Base-by-base conservation (phyloP, 1,284 basidiomycete genomes). In the Ceratobasidium papillatum region DNA sequence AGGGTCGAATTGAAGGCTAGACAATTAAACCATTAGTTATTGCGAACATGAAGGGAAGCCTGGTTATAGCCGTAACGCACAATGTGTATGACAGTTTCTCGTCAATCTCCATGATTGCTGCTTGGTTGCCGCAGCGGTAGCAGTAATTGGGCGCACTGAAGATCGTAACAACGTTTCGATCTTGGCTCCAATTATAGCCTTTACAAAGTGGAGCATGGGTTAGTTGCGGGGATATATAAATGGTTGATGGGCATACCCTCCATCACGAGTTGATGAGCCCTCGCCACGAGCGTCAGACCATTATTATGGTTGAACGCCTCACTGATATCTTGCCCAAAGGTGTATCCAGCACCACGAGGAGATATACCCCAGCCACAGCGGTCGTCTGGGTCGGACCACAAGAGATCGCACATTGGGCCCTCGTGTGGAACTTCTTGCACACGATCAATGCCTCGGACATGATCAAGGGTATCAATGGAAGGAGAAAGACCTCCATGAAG, bases 301-400 rank as follows among this genome's bases (percentile, higher is more conserved):
- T 99, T 99, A 85, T 99, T 99, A 84, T 99, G 98, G 84, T 99
- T 97, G 86, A 98, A 98, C 22, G 95, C 95, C 83, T 98, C 95
- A 75, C 93, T 94, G 78, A 99, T 99, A 82, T 99, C 98, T 83
- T 99, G 97, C 30, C 98, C 98, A 81, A 99, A 99, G 9, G 97
- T 99, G 84, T 99, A 99, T 8, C 98, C 98, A 45, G 98, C 98
- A 78, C 98, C 98, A 82, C 98, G 93, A 52, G 98, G 98, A 79
- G 95, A 98, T 81, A 99, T 99, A 45, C 98, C 98, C 98, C 98
- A 99, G 63, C 98, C 98, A 83, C 96, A 98, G 74, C 98, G 92
- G 85, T 99, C 97, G 82, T 99, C 97, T 49, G 97, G 97, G 85
- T 99, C 97, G 73, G 96, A 99, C 97, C 97, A 99, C 73, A 99